Conservation (phyloP, 495 filamentous ascomycete genomes). For the Talaromyces thailandensis region DNA sequence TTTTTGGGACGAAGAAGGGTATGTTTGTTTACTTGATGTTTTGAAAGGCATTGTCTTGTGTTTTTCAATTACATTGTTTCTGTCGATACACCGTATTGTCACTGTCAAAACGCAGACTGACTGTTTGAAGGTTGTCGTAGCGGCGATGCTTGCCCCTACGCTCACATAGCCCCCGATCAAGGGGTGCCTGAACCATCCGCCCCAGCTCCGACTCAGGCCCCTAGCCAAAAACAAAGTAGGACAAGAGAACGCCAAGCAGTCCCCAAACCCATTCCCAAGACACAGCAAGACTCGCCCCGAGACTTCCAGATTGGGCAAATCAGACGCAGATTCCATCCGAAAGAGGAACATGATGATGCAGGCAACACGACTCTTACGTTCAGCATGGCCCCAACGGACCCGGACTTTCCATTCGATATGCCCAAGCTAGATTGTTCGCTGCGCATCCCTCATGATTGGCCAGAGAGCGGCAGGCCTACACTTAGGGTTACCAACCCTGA, state of each 20-base stretch:
- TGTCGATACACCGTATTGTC: background rate
- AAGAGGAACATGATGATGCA: conserved; percentile 42
- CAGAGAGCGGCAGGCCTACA: conserved; percentile 32
- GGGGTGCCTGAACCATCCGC: background rate
- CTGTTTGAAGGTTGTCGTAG: conserved; percentile 27
- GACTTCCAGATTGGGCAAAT: conserved; percentile 73
- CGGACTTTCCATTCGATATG: conserved; percentile 77
- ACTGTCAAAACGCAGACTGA: background rate
- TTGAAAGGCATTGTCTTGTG: background rate
- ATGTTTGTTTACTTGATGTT: background rate
- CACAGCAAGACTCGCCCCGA: conserved; percentile 59
- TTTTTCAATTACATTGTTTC: conserved; percentile 7
- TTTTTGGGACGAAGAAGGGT: conserved; percentile 7
- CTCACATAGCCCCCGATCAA: conserved; percentile 20
- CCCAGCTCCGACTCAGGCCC: conserved; percentile 4
- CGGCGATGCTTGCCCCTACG: conserved; percentile 30
- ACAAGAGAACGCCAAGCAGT: conserved; percentile 18
- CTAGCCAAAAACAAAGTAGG: conserved; percentile 1
- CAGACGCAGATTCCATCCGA: conserved; percentile 58
- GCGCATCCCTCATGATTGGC: conserved; percentile 43
- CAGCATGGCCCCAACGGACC: conserved; percentile 68
- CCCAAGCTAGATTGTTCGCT: conserved; percentile 62
- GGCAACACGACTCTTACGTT: conserved; percentile 50
- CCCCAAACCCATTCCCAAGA: conserved; percentile 54
- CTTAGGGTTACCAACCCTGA: conserved; percentile 65